Base-by-base conservation (phyloP, 352 stramenopile species). In the Pythium grandisporangium region DNA sequence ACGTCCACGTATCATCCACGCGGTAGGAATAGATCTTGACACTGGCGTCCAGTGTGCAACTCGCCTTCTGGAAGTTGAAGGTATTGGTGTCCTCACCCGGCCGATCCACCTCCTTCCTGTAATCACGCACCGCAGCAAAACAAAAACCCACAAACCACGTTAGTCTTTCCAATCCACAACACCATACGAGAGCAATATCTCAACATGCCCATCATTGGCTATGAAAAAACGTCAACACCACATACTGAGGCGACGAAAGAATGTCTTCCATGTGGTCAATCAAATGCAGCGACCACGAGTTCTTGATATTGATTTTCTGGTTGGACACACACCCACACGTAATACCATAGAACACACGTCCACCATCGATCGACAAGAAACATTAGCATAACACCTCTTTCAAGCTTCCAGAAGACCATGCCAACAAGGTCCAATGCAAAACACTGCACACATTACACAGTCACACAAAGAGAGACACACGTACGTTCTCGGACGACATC, bases 1-100 rank as follows among this genome's bases (percentile, higher is more conserved):
- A 96, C 29, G 95, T 87, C 74, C 96, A 96, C 37, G 96, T 98
- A 59, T 98, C 95, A 55, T 99, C 96, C 24, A 99, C 96, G 43
- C 96, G 89, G 60, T 98, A 97, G 27, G 91, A 97, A 64, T 99
- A 99, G 51, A 99, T 98, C 64, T 99, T 98, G 20, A 99, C 93
- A 53, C 84, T 97, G 2, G 96, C 95, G 58, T 99, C 95, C n/a
- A 99, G 57, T 14, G 95, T 98, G 60, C 95, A 99, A 48, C 82
- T 97, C 21, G 96, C 96, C 47, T 97, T 97, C 52, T 97, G 95
- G 55, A 99, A 99, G 58, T 99, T 99, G 43, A 83, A 92, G 43
- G 78, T 89, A 19, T 77, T 63, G 24, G 81, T 49, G 24, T 64
- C 52, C 36, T 65, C 67, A 17, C 63, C 62, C 14, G 75, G 45